These are phyloP conservation scores for Lachnellula occidentalis DNA, from an alignment of 2,329 filamentous ascomycete genomes.

Conservation along the genomic window DNA sequence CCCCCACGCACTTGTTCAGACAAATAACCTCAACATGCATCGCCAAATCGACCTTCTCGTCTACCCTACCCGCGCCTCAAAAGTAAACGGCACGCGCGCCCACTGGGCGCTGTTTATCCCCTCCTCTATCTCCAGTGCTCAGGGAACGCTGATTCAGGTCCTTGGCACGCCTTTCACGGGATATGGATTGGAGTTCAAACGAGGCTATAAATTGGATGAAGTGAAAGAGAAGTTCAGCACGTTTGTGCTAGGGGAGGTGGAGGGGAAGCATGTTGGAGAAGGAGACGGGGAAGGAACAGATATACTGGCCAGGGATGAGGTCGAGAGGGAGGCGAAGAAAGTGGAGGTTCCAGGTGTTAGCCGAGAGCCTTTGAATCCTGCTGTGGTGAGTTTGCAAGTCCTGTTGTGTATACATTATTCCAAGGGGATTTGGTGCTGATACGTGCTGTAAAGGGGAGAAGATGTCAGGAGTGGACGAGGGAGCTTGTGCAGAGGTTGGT, in stretches of 20 bases:
- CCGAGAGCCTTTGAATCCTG: not conserved
- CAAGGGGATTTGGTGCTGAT: not conserved
- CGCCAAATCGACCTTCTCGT: conserved; percentile 1
- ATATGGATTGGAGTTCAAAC: not conserved
- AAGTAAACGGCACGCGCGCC: conserved; percentile 3
- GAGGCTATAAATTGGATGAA: not conserved
- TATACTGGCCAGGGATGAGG: not conserved
- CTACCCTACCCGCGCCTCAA: conserved; percentile 1
- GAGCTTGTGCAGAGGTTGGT: not conserved
- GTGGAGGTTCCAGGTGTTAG: not conserved
- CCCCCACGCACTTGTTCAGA: not conserved
- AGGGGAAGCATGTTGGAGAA: not conserved
- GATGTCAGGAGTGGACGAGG: conserved; percentile 1
- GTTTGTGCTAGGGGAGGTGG: not conserved
- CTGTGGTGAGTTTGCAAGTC: not conserved
- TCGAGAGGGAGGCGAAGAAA: not conserved
- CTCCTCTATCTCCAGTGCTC: not conserved
- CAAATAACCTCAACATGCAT: not conserved
- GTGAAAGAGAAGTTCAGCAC: not conserved
- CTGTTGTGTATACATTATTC: not conserved
- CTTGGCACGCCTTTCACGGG: not conserved
- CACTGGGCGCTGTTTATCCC: conserved; percentile 7
- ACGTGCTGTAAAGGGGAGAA: not conserved
- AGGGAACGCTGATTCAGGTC: not conserved
- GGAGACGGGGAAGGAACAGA: not conserved